Conservation (phyloP, 192 early-diverging fungal species). For the Coemansia sp. region DNA sequence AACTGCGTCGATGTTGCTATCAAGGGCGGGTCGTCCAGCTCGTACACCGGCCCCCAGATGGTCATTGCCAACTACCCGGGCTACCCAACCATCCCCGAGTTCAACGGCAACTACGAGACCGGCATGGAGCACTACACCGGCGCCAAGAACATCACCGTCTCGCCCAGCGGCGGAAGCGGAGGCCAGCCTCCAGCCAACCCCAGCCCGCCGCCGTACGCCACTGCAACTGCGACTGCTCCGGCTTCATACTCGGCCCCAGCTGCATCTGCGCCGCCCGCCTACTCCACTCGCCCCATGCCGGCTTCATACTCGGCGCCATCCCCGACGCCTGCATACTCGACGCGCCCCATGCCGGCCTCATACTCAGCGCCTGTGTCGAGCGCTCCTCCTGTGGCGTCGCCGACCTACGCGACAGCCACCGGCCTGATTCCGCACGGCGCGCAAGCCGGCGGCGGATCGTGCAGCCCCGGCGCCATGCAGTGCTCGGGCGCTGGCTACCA, state of each 20-base stretch:
- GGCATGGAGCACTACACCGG: constrained; percentile 12
- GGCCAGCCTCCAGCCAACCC: constrained; percentile 5
- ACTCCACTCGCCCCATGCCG: neutral
- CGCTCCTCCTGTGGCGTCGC: constrained; percentile 4
- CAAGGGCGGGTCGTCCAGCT: constrained; percentile 10
- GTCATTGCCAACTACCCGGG: constrained; percentile 31
- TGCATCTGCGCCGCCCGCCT: neutral
- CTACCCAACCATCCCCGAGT: constrained; percentile 12
- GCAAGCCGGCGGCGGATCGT: constrained; percentile 1
- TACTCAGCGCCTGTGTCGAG: constrained; percentile 6
- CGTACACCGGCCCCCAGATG: constrained; percentile 19
- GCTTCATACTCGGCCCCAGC: neutral
- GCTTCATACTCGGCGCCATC: constrained; percentile 4
- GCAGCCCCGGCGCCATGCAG: constrained; percentile 15
- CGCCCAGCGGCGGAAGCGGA: constrained; percentile 4
- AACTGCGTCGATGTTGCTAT: constrained; percentile 39
- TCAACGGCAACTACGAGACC: neutral
- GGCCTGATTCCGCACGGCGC: neutral
- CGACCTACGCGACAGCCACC: neutral
- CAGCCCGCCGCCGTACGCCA: neutral
- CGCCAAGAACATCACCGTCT: constrained; percentile 12
- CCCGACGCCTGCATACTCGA: neutral
- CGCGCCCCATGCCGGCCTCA: constrained; percentile 2
- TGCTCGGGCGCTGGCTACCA: constrained; percentile 12
- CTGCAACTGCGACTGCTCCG: constrained; percentile 1